Base-by-base conservation (phyloP, 2,329 filamentous ascomycete species). In the Fusarium sarcochroum region DNA sequence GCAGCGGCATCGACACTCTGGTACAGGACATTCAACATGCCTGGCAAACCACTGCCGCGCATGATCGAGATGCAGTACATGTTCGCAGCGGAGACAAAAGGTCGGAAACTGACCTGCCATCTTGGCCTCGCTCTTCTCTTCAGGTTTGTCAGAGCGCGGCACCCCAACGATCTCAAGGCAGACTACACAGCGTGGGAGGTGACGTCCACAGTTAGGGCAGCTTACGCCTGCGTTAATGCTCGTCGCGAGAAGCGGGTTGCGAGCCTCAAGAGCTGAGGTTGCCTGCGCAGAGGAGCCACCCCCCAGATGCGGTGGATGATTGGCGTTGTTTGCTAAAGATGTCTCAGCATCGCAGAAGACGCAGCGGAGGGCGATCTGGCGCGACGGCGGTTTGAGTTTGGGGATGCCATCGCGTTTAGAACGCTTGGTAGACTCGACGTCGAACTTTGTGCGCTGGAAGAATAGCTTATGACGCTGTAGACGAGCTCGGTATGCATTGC, bases 341-440 rank as follows among this genome's bases (percentile, higher is more conserved):
- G 85, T 85, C 75, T 88, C 84, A 34, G 86, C 84, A 72, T 91
- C 89, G 80, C 93, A 96, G 80, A 93, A 92, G 47, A 91, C 86
- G 79, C 93, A 96, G 46, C 92, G 88, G 48, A 96, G 86, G 6
- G 90, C 89, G 53, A 95, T 87, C 78, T 93, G 91, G 32, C 90
- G 84, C 3, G 87, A 88, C 1, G 90, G 86, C 2, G 90, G 86
- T 54, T 70, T 75, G 57, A 75, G 73, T 40, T 62, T 72, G 18
- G 73, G 73, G 8, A 77, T 67, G 40, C 90, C 91, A 53, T 89
- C 86, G 53, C 87, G 87, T 58, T 90, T 88, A 69, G 90, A 91
- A 69, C 87, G 87, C 67, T 89, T 88, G 23, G 90, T 93, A 74
- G 92, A 91, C 76, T 92, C 90, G 63, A 92, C 91, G 70, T 93